Base-by-base conservation (phyloP, 139 green algal species). In the Desmodesmus armatus region DNA sequence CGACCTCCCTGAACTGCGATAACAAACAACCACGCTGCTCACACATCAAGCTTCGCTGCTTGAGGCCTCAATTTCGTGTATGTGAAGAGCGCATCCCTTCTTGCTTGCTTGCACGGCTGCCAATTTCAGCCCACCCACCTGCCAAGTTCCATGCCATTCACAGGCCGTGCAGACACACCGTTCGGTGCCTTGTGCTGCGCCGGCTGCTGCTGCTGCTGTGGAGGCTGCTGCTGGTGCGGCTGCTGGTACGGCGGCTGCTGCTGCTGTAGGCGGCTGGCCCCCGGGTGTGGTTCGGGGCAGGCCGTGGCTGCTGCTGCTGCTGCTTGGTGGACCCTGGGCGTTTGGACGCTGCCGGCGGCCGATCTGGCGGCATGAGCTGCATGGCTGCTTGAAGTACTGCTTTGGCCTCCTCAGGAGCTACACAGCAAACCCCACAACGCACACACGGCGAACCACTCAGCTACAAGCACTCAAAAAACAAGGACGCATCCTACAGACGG, bases 211-310 rank as follows among this genome's bases (percentile, higher is more conserved):
- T 39, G 40, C 55, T 3, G 40, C n/a, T 40, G 5, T 29, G 13
- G 37, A 82, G 37, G 55, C 55, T 71, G 76, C 35, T 82, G 76
- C 55, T 60, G 74, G 1, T 47, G 73, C 31, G 67, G 74, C 74
- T 43, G 66, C 31, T 33, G 33, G 17, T 82, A 35, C 66, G 11
- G 35, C 0, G 17, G 76, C 75, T 53, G 51, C 33, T 47, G 51
- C 53, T 35, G 35, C 37, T 33, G 29, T 25, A 35, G 63, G 29
- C 23, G 63, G 33, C 17, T 39, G 60, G 7, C n/a, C n/a, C 60
- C 17, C 60, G 60, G 6, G 60, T 25, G 6, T 7, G 27, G 35
- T 74, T 74, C 7, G 35, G 39, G 3, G 37, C 69, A 6, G 39
- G n/a, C 69, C 35, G 69, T 39, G 27, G 66, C 66, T 58, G 69